phyloP scores from a whole-genome alignment of 2,329 filamentous ascomycete species.

The Paraphoma sp. region DNA sequence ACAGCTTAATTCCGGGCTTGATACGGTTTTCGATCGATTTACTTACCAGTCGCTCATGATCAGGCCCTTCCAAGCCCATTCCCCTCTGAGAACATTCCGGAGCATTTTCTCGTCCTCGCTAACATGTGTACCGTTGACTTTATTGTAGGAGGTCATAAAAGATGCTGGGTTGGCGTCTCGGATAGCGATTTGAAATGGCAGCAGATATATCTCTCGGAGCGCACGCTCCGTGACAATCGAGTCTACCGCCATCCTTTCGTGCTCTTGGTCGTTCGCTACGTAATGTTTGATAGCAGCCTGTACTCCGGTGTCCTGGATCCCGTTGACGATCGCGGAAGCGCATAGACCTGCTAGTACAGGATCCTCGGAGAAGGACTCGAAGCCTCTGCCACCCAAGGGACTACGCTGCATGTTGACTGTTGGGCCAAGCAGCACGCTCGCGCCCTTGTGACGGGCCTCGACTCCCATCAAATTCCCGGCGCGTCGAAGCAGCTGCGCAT shows the following conservation, averaged over 20 bases:
- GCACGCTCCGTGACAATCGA: slow-evolving; percentile 65
- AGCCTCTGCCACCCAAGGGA: slow-evolving; percentile 18
- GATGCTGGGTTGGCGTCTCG: slow-evolving; percentile 2
- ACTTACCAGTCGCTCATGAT: slow-evolving; percentile 38
- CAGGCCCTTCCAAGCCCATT: slow-evolving; percentile 54
- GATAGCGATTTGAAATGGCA: slow-evolving; percentile 2
- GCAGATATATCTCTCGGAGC: slow-evolving; percentile 60
- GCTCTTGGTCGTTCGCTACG: slow-evolving; percentile 71
- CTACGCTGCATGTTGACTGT: slow-evolving; percentile 37
- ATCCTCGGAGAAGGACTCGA: slow-evolving; percentile 21
- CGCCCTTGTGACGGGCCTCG: slow-evolving; percentile 55
- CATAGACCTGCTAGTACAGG: slow-evolving; percentile 12
- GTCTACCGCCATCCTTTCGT: slow-evolving; percentile 64
- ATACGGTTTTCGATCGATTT: neutral
- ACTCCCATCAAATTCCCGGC: slow-evolving; percentile 71
- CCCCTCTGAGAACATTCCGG: slow-evolving; percentile 51
- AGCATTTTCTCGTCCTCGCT: slow-evolving; percentile 46
- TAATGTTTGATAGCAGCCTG: slow-evolving; percentile 64
- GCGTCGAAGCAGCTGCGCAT: slow-evolving; percentile 67
- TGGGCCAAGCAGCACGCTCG: slow-evolving; percentile 14
- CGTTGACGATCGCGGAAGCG: slow-evolving; percentile 3
- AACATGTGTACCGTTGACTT: slow-evolving; percentile 14
- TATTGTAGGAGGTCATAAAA: slow-evolving; percentile 59
- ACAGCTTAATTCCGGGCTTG: neutral
- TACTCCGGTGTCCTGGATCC: slow-evolving; percentile 57